Conservation (phyloP, 768 basidiomycete genomes). For the Termitomyces sp. region DNA sequence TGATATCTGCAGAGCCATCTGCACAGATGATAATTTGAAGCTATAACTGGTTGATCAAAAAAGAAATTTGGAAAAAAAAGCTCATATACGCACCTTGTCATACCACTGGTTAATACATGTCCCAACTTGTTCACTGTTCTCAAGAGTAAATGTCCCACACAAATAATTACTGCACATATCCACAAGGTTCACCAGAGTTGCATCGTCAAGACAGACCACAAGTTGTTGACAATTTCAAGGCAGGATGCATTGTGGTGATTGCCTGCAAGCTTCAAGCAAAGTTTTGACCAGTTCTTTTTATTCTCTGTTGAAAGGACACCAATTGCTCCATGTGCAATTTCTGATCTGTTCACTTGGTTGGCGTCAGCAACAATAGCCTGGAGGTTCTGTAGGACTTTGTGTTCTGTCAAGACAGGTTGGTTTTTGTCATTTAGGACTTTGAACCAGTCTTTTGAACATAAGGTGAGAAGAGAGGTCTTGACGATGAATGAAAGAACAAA, state of each 20-base stretch:
- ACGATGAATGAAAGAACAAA: conserved; percentile 10
- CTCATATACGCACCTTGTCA: conserved; percentile 56
- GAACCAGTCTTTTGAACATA: conserved; percentile 75
- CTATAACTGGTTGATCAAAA: conserved; percentile 26
- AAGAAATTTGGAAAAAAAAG: background rate
- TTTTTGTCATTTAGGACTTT: conserved; percentile 84
- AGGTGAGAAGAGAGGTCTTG: background rate
- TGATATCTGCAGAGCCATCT: conserved; percentile 93
- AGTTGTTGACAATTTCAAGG: conserved; percentile 82
- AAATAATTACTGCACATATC: conserved; percentile 89
- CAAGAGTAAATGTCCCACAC: conserved; percentile 84
- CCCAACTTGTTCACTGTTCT: conserved; percentile 85
- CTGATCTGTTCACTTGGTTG: conserved; percentile 67
- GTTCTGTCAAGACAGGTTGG: conserved; percentile 78
- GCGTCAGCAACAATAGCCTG: conserved; percentile 88
- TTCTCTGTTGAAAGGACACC: conserved; percentile 97
- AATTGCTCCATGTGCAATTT: conserved; percentile 76
- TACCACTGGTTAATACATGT: conserved; percentile 97
- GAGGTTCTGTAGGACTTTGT: conserved; percentile 83
- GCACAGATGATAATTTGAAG: conserved; percentile 95
- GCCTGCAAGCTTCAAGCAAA: conserved; percentile 57
- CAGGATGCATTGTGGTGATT: conserved; percentile 78
- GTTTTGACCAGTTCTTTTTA: conserved; percentile 82
- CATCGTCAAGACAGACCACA: conserved; percentile 88
- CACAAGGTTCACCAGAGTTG: conserved; percentile 52